A percentile compares a stretch with the other conserved stretches of the same genome.
phyloP scores from a whole-genome alignment of 768 basidiomycete genomes.

The Tulasnella calospora region DNA sequence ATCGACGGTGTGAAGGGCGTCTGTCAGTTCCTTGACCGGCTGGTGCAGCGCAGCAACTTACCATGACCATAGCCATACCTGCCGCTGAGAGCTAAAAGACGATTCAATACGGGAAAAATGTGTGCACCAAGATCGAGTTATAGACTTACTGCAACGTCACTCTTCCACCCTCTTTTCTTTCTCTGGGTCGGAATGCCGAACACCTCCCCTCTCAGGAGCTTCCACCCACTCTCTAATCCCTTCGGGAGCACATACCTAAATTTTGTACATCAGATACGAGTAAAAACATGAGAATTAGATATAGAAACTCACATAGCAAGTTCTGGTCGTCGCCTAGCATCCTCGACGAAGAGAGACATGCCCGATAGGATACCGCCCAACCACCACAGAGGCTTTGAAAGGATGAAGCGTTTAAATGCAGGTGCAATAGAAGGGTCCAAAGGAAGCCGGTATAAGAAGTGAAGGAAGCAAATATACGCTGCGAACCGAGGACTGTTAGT shows the following conservation, averaged over 20 bases:
- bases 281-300: not conserved
- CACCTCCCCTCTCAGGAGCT: conserved; percentile 66
- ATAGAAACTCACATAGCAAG: conserved; percentile 74
- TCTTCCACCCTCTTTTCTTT: conserved; percentile 49
- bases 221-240: conserved; percentile 86
- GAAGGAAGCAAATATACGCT: conserved; percentile 30
- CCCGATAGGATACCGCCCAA: conserved; percentile 68
- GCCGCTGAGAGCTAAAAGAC: conserved; percentile 52
- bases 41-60: conserved; percentile 35
- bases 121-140: conserved; percentile 39
- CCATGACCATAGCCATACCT: conserved; percentile 92
- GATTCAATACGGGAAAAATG: conserved; percentile 10
- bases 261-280: not conserved
- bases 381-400: conserved; percentile 69
- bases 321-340: conserved; percentile 80
- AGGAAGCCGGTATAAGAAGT: not conserved
- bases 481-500: not conserved
- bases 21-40: not conserved
- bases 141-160: conserved; percentile 62
- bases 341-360: conserved; percentile 78
- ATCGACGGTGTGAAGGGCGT: conserved; percentile 19
- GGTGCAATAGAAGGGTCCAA: conserved; percentile 29
- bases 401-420: conserved; percentile 47
- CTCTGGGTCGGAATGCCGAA: conserved; percentile 47
- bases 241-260: conserved; percentile 56